Conservation (phyloP, 805 yeast genomes). For the Tetrapisispora taiwanensis region DNA sequence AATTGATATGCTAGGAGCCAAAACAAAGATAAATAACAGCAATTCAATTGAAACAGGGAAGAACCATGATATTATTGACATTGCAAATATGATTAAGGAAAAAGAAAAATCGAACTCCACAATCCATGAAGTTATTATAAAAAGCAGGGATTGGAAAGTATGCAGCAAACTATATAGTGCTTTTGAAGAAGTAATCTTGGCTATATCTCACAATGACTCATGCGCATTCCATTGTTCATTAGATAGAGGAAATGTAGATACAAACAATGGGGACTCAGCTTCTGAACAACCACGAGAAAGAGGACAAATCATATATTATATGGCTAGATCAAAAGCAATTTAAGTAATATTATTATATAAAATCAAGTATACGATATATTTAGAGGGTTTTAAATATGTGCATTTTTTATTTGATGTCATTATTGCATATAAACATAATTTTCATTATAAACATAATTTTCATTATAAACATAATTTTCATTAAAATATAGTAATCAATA, state of each 20-base stretch:
- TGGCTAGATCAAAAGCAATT: constrained; percentile 29
- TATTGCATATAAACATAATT: no score
- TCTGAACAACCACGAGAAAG: constrained; percentile 34
- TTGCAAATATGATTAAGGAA: constrained; percentile 17
- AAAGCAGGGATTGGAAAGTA: constrained; percentile 56
- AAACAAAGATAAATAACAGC: background rate
- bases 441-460: no score
- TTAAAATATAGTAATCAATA: background rate
- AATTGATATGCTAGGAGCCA: background rate
- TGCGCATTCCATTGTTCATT: constrained; percentile 58
- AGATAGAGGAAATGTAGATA: constrained; percentile 35
- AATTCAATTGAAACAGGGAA: background rate
- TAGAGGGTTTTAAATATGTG: no score
- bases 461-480: background rate
- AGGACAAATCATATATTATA: constrained; percentile 55
- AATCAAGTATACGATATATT: background rate
- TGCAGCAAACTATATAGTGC: constrained; percentile 51
- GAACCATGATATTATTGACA: constrained; percentile 7
- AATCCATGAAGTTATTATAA: constrained; percentile 38
- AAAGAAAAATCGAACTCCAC: constrained; percentile 14
- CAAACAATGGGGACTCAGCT: constrained; percentile 6
- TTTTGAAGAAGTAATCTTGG: constrained; percentile 51
- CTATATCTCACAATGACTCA: constrained; percentile 47
- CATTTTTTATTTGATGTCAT: no score
- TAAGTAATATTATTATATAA: background rate